phyloP scores from a whole-genome alignment of 495 filamentous ascomycete species.

The Penicillium flavigenum region DNA sequence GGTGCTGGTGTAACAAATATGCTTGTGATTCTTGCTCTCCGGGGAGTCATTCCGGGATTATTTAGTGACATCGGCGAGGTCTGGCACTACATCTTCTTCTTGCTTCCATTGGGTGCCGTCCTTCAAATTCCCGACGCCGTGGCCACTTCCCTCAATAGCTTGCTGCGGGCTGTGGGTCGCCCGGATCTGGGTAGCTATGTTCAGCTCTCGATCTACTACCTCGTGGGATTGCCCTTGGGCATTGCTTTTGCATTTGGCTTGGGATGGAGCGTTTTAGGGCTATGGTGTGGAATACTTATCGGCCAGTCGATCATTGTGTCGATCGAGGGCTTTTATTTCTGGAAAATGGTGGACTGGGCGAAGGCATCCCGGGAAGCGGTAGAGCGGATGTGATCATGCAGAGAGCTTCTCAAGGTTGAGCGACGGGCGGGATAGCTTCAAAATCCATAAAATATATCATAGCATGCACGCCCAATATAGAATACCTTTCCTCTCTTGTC shows the following conservation, averaged over 20 bases:
- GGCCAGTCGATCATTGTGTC: slow-evolving; percentile 13
- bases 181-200: slow-evolving; percentile 15
- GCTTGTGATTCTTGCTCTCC: slow-evolving; percentile 13
- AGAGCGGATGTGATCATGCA: slow-evolving; percentile 8
- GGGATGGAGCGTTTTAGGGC: slow-evolving; percentile 23
- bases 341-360: slow-evolving; percentile 19
- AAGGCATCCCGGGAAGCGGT: slow-evolving; percentile 12
- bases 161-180: slow-evolving; percentile 26
- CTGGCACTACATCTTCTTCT: slow-evolving; percentile 24
- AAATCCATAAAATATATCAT: not conserved
- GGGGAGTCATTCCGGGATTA: slow-evolving; percentile 28
- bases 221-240: slow-evolving; percentile 23
- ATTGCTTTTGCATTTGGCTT: slow-evolving; percentile 22
- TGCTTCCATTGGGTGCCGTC: slow-evolving; percentile 30
- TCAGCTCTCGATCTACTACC: slow-evolving; percentile 16
- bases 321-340: slow-evolving; percentile 14
- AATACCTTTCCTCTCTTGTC: not conserved
- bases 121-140: slow-evolving; percentile 31
- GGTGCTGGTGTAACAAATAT: slow-evolving; percentile 32
- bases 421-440: not conserved
- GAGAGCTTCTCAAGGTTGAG: not conserved
- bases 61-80: slow-evolving; percentile 41
- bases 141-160: slow-evolving; percentile 22
- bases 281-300: slow-evolving; percentile 26
- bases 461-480: not conserved